Base-by-base conservation (phyloP, 2,329 filamentous ascomycete species). In the Penicillium italicum region DNA sequence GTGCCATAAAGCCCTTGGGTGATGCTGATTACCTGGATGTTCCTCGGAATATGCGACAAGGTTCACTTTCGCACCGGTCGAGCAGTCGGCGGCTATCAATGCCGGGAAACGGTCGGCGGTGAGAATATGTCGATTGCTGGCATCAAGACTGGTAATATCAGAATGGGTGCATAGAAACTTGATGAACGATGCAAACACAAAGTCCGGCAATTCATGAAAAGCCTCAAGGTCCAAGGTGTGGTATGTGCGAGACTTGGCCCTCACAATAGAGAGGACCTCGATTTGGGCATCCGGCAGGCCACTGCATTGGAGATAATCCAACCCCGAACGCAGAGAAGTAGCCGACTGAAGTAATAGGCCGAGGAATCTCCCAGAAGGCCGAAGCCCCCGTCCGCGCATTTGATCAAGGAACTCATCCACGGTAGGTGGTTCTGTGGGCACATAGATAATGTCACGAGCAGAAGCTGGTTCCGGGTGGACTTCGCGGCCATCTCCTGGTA, bases 401-500 rank as follows among this genome's bases (percentile, higher is more conserved):
- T 79, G 70, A 18, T 76, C 62, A 41, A 81, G 76, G 33, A 87
- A 76, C 11, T 77, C 72, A n/a, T 79, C 73, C 18, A 80, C 63
- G 0, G 75, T 76, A 6, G 84, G 84, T 14, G 82, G 77, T 40
- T 80, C 74, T 14, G 78, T 77, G 26, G 76, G 76, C 11, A 85
- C 77, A 66, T 85, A 85, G 1, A 84, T 80, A 45, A 80, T 70
- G 60, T 86, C 80, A 31, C 82, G 76, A 6, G 82, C 79, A 30
- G 82, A 85, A 14, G 73, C 70, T 9, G 84, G 82, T 53, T 83
- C 79, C 5, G 82, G 76, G 41, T 78, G 72, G 10, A 82, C 74
- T 64, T 86, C 83, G 55, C 71, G 77, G 22, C 75, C 74, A 67
- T 87, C 84, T 18, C 84, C 85, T 7, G 84, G 80, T 5, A 82